phyloP scores from a whole-genome alignment of 2,329 filamentous ascomycete species.

The Penicillium glabrum region DNA sequence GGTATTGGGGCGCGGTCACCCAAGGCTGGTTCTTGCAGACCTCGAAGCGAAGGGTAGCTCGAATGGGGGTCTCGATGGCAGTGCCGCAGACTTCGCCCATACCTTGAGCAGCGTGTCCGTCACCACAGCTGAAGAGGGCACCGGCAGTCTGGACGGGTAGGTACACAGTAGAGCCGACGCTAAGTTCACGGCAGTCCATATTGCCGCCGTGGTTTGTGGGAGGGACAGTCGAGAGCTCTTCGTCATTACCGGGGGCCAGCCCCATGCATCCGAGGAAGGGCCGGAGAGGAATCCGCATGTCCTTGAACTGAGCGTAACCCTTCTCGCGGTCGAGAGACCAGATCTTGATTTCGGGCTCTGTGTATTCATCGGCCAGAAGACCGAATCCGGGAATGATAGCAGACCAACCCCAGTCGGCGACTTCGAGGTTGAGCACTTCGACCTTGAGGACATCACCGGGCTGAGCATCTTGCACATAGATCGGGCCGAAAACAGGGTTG shows the following conservation, averaged over 20 bases:
- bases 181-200: constrained; percentile 54
- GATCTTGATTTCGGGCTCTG: constrained; percentile 47
- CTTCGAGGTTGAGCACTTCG: constrained; percentile 49
- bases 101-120: constrained; percentile 56
- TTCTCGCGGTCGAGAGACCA: constrained; percentile 47
- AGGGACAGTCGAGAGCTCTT: constrained; percentile 52
- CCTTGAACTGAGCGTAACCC: constrained; percentile 48
- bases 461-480: constrained; percentile 50
- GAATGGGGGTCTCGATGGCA: constrained; percentile 57
- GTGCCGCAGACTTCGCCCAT: constrained; percentile 58
- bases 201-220: constrained; percentile 56
- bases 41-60: constrained; percentile 50
- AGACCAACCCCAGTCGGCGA: constrained; percentile 54
- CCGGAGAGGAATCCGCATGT: constrained; percentile 50
- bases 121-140: constrained; percentile 55
- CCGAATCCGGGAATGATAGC: constrained; percentile 54
- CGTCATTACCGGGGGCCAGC: constrained; percentile 47
- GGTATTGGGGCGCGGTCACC: constrained; percentile 51
- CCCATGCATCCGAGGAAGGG: constrained; percentile 57
- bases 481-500: constrained; percentile 54
- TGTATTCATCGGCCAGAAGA: constrained; percentile 51
- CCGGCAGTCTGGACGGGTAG: constrained; percentile 52
- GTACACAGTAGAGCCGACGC: constrained; percentile 48
- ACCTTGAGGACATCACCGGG: constrained; percentile 55
- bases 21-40: constrained; percentile 49